Evolutionary conservation across 805 yeast species (phyloP).

Genomic region (Cyberlindnera amylophila): DNA sequence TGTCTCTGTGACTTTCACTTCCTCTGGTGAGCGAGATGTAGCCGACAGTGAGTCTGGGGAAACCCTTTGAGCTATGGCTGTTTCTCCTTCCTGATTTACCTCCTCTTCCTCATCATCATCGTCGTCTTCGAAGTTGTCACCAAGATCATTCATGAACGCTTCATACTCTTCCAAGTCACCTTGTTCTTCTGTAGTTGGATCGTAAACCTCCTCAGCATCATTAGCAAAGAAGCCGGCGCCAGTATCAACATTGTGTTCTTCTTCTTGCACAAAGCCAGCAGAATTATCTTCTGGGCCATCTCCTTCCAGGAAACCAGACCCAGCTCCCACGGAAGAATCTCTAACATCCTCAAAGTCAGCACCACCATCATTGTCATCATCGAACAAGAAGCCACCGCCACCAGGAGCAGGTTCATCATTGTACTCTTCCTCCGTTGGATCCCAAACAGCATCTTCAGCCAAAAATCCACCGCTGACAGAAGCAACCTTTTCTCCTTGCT

Average conservation of each 20-base stretch:
- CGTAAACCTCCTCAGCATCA: neutral
- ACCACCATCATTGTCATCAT: constrained; percentile 2
- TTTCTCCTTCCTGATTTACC: constrained; percentile 32
- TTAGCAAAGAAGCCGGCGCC: constrained; percentile 10
- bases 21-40: too few species aligned
- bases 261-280: constrained; percentile 29
- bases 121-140: constrained; percentile 2
- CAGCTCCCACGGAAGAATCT: neutral
- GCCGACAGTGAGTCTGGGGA: too few species aligned
- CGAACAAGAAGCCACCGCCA: neutral
- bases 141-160: constrained; percentile 21
- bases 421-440: neutral
- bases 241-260: constrained; percentile 1
- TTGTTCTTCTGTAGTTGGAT: neutral
- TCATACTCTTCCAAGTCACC: constrained; percentile 24
- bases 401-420: neutral
- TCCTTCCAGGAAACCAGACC: neutral
- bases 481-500: neutral
- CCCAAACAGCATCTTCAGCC: constrained; percentile 9
- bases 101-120: constrained; percentile 14
- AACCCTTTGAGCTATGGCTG: neutral
- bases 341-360: neutral
- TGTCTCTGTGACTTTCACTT: too few species aligned
- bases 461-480: constrained; percentile 7
- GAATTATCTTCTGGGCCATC: constrained; percentile 7